phyloP scores from a whole-genome alignment of 2,329 filamentous ascomycete species.

The Thelonectria olida region DNA sequence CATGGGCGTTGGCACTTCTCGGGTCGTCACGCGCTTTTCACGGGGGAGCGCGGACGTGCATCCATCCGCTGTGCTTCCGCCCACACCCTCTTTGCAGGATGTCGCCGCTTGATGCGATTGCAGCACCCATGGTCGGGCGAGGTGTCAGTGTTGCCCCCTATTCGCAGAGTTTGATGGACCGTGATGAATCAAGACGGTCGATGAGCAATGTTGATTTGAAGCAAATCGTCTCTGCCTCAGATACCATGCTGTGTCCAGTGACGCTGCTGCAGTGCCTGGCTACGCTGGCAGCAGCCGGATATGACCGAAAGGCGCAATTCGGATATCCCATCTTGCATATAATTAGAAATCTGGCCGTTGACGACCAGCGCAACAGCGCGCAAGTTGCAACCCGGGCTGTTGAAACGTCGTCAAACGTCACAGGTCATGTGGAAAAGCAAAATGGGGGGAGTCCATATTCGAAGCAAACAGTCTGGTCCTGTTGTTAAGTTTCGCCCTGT shows the following conservation, averaged over 20 bases:
- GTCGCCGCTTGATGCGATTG: neutral
- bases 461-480: constrained; percentile 3
- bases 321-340: constrained; percentile 7
- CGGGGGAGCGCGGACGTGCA: neutral
- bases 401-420: neutral
- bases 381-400: neutral
- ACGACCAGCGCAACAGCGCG: constrained; percentile 2
- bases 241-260: neutral
- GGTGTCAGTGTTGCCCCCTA: neutral
- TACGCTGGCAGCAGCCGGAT: neutral
- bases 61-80: neutral
- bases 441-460: neutral
- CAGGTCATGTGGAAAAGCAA: constrained; percentile 13
- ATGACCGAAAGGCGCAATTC: neutral
- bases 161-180: neutral
- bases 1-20: neutral
- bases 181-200: neutral
- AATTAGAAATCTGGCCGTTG: constrained; percentile 15
- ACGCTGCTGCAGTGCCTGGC: constrained; percentile 1
- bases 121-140: constrained; percentile 3
- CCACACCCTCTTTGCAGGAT: constrained; percentile 5
- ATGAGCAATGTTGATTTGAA: neutral
- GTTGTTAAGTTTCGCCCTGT: constrained; percentile 15
- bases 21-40: neutral
- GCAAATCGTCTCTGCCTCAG: neutral